These are phyloP conservation scores for Monilinia polystroma DNA, from an alignment of 2,329 filamentous ascomycete species.

Conservation along the genomic window DNA sequence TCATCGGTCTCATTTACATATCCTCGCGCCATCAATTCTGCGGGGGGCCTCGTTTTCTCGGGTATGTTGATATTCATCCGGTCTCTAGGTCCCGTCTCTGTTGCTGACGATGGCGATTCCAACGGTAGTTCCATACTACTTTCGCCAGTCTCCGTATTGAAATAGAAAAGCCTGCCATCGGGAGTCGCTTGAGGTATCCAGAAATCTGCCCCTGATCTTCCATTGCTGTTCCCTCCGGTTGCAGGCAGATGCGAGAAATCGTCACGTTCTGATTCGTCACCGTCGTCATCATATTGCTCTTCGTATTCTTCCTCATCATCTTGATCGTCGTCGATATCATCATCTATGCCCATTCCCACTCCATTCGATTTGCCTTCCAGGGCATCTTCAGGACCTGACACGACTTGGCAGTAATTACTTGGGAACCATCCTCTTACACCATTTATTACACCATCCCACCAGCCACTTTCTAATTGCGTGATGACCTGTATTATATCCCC, in stretches of 20 bases:
- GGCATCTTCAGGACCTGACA: slow-evolving; percentile 72
- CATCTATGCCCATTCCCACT: slow-evolving; percentile 49
- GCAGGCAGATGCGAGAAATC: slow-evolving; percentile 60
- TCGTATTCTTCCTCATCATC: slow-evolving; percentile 69
- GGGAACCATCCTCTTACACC: slow-evolving; percentile 98
- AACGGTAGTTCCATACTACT: slow-evolving; percentile 92
- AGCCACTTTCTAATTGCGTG: slow-evolving; percentile 95
- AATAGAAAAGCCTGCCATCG: slow-evolving; percentile 92
- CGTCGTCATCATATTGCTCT: slow-evolving; percentile 59
- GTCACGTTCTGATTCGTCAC: slow-evolving; percentile 61
- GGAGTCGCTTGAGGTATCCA: slow-evolving; percentile 98
- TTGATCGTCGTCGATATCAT: slow-evolving; percentile 64
- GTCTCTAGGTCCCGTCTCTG: slow-evolving; percentile 83
- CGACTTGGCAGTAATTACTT: slow-evolving; percentile 94
- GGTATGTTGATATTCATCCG: slow-evolving; percentile 85
- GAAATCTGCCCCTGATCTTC: slow-evolving; percentile 87
- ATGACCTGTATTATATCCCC: slow-evolving; percentile 98
- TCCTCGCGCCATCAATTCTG: slow-evolving; percentile 86
- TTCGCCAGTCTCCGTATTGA: slow-evolving; percentile 95
- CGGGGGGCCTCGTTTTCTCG: slow-evolving; percentile 83
- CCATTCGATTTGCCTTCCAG: slow-evolving; percentile 58
- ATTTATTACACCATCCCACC: slow-evolving; percentile 99
- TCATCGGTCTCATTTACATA: slow-evolving; percentile 83
- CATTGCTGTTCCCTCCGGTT: slow-evolving; percentile 61
- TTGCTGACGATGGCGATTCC: slow-evolving; percentile 78